Evolutionary conservation across 1,284 basidiomycete species (phyloP), one percentile per base, ranked within the genome.

Genomic region (Tetrapyrgos nigripes): DNA sequence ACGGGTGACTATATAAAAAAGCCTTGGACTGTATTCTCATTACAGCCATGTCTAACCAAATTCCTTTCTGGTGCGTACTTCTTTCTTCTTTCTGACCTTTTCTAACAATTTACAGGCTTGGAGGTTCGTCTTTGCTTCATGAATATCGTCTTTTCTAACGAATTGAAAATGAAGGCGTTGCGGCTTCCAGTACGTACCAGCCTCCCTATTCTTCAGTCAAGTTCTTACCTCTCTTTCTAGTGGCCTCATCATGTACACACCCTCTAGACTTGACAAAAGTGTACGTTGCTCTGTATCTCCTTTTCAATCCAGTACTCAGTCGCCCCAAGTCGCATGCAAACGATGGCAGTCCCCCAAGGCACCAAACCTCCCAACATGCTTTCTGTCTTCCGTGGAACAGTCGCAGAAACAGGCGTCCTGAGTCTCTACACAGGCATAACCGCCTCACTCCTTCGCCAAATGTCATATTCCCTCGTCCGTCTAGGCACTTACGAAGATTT

Each of bases 391-490:
- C 84, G 82, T 51, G 70, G 71, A 48, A 86, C 89, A 14, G 72
- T 91, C 40, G 70, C 79, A 6, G 77, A 87, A 59, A 81, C 82
- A 59, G 92, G 93, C 48, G 67, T 93, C 61, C 79, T 83, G 60
- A 91, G 92, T 63, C 75, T 95, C 35, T 94, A 93, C 69, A 88
- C 89, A 23, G 94, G 95, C 33, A 81, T 96, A 29, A 88, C 89
- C 10, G 94, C 94, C 17, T 94, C 94, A 2, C 75, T 96, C 45
- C 78, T 96, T 68, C 86, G 94, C 48, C 94, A 96, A 76, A 95
- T 96, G 94, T 90, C 93, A 9, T 96, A 96, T 70, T 94, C 93
- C 0, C 83, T 96, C 55, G 92, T 94, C 50, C 89, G 94, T 14
- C 79, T 97, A 53, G 94, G 94, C 33, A 85, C 83, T 31, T 96